Conservation (phyloP, 164 flowering plant species). For the Piper betle region DNA sequence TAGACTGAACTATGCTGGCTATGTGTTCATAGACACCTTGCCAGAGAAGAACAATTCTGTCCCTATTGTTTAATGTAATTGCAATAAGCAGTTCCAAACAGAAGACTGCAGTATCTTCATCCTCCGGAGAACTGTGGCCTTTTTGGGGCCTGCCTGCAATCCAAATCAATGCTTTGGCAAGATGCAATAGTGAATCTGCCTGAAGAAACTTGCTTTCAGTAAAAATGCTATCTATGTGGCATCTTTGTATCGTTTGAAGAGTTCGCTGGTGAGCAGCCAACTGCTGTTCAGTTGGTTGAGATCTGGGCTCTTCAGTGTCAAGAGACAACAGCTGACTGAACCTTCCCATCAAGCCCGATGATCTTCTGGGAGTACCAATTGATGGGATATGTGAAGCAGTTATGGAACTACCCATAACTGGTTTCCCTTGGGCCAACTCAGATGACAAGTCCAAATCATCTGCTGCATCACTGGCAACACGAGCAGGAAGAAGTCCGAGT, state of each 20-base stretch:
- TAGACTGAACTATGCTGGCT: slow-evolving; percentile 25
- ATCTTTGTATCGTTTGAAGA: slow-evolving; percentile 28
- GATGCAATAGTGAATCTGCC: slow-evolving; percentile 24
- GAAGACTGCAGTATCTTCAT: slow-evolving; percentile 33
- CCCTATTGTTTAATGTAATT: slow-evolving; percentile 30
- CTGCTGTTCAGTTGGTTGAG: slow-evolving; percentile 25
- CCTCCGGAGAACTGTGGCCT: slow-evolving; percentile 24
- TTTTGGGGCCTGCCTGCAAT: slow-evolving; percentile 21
- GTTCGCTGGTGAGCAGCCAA: slow-evolving; percentile 29
- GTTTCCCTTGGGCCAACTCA: slow-evolving; percentile 18
- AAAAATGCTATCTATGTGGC: slow-evolving; percentile 28
- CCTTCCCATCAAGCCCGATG: slow-evolving; percentile 29
- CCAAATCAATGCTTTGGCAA: slow-evolving; percentile 25
- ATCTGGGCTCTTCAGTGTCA: slow-evolving; percentile 28
- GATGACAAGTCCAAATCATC: slow-evolving; percentile 22
- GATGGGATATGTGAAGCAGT: slow-evolving; percentile 14
- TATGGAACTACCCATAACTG: slow-evolving; percentile 14
- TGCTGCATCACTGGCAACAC: slow-evolving; percentile 21
- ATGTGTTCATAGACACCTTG: slow-evolving; percentile 29
- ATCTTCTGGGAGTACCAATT: slow-evolving; percentile 19
- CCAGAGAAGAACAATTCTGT: slow-evolving; percentile 31
- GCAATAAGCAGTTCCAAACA: slow-evolving; percentile 32
- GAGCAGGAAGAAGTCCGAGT: slow-evolving; percentile 31
- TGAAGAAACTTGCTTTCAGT: slow-evolving; percentile 30
- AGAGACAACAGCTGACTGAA: slow-evolving; percentile 30